A percentile compares a stretch with the other conserved stretches of the same genome.
Evolutionary conservation across 2,329 filamentous ascomycete genomes (phyloP).

Genomic region (Colletotrichum sp.): DNA sequence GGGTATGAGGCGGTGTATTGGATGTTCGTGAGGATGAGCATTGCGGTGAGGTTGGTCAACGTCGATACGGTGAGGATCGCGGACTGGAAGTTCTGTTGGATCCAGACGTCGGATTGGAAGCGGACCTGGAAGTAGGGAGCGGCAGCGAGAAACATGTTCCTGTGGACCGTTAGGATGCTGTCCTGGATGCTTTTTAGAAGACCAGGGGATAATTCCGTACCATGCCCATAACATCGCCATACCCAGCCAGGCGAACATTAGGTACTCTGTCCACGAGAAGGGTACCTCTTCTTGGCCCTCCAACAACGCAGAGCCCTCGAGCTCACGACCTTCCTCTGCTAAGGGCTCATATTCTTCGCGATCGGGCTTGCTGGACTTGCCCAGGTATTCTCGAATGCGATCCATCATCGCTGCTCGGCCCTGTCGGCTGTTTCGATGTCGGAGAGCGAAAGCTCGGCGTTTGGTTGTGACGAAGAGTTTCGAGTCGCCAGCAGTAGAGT

Average conservation of each 20-base stretch:
- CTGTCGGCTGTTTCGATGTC: background rate
- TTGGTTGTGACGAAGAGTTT: background rate
- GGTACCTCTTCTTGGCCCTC: constrained; percentile 45
- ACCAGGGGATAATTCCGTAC: constrained; percentile 52
- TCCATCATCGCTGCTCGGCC: constrained; percentile 7
- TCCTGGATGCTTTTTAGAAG: background rate
- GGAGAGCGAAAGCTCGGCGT: background rate
- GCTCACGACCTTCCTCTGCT: constrained; percentile 26
- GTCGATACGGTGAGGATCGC: constrained; percentile 88
- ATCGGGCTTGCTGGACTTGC: constrained; percentile 7
- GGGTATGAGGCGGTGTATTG: constrained; percentile 88
- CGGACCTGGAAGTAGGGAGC: constrained; percentile 90
- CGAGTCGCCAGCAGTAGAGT: background rate
- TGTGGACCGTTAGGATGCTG: constrained; percentile 36
- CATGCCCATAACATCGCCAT: constrained; percentile 98
- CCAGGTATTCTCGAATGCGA: constrained; percentile 16
- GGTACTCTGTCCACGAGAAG: constrained; percentile 89
- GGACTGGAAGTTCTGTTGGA: constrained; percentile 84
- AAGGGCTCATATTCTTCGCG: constrained; percentile 27
- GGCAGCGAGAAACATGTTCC: constrained; percentile 98
- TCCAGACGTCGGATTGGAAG: constrained; percentile 72
- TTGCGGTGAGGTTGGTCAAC: constrained; percentile 76
- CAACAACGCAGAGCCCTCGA: constrained; percentile 28
- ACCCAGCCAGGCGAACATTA: constrained; percentile 82
- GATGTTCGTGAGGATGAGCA: constrained; percentile 77